Base-by-base conservation (phyloP, 1,284 basidiomycete species). In the Cryptococcus hybrid region DNA sequence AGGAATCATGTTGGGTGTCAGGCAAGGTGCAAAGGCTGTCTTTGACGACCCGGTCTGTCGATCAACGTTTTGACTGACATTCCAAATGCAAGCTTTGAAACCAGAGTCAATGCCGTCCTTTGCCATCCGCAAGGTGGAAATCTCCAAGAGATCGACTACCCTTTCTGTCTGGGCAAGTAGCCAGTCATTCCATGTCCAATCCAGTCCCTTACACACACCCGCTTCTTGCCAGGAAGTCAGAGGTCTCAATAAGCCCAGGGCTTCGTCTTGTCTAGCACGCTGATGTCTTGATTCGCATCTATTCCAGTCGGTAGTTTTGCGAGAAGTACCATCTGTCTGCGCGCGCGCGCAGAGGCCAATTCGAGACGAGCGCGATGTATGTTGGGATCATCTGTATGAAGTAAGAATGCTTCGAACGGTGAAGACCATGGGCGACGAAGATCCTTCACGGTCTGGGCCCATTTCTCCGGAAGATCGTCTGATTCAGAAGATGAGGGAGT, bases 1-100 rank as follows among this genome's bases (percentile, higher is more conserved):
- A n/a, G 94, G 91, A 62, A 97, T 97, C 89, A 96, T 96, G 39
- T 90, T 88, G 0, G 93, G 93, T 0, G 93, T 97, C 15, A 97
- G 83, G 75, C 93, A 97, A 1, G 90, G 90, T 58, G 88, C 90
- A 48, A 95, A 89, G 7, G 92, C 93, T 1, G 87, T 81, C 73
- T 86, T 87, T 58, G 84, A 85, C 0, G 89, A 87, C 3, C 89
- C 89, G 44, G 88, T 90, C 45, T 89, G 89, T 12, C 92, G 85
- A 75, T 93, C 91, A 36, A 97, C 94, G 65, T 97, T 97, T 76
- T 97, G 93, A 3, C 91, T 94, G n/a, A 97, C 82, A 76, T 97
- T 97, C 94, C 93, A 97, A 1, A 96, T 89, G 77, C 88, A 92
- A 84, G 90, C 92, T 73, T 94, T 93, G 77, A 86, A 92, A 0